Evolutionary conservation across 805 yeast genomes (phyloP), one percentile per base, ranked within the genome.

Genomic region (Metschnikowia shivogae): DNA sequence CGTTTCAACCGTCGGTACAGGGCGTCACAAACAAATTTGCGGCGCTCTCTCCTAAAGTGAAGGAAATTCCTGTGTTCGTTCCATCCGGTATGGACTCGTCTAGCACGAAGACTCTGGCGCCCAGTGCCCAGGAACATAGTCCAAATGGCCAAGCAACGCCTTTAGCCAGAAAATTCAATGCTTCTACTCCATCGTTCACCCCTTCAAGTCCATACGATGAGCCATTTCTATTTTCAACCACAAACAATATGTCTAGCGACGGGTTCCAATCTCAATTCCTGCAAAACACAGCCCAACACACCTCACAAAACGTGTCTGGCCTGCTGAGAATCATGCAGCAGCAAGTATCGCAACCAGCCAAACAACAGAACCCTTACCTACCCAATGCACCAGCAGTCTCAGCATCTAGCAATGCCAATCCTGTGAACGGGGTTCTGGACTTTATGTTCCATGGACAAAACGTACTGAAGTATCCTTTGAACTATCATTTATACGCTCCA

Each of bases 401-500:
- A 12, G 42, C 50, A 5, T 31, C 50, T 4, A 26, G 42, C 7
- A 38, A 57, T 42, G 29, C 49, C 37, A 43, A 34, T 12, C 14
- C 53, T 6, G 47, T 47, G 19, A 34, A 33, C 24, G 29, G 39
- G 5, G 35, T 42, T 4, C 26, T 46, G 54, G 45, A 51, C 53
- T 39, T 44, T 28, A 47, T 53, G 50, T 53, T 45, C 17, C 53
- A 46, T 17, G 40, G 44, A 28, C 58, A 43, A 38, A 41, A 32
- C 12, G 34, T 52, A 14, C 55, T 33, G 45, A 22, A 55, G 11
- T 80, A 67, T 52, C 85, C 86, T 0, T 67, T 87, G 36, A 89
- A 89, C 57, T 86, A 87, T 61, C 96, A 90, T 64, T 66, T 89
- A 33, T 90, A 92, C 65, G 93, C 97, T 0, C 97, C 97, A 2